Evolutionary conservation across 208 protist species (phyloP).

Genomic region (Tritrichomonas foetus): DNA sequence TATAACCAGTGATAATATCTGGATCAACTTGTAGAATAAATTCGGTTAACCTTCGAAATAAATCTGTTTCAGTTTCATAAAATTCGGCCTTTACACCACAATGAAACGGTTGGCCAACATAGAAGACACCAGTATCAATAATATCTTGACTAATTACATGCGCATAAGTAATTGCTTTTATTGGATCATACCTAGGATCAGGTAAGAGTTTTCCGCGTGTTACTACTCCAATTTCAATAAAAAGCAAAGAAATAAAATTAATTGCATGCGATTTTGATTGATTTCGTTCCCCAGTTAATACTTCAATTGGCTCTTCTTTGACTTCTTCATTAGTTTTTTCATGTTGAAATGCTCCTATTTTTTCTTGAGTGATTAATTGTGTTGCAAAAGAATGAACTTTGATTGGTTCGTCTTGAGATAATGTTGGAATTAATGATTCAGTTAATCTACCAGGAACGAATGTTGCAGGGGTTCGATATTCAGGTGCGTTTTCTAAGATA

Average conservation of each 20-base stretch:
- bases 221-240: not conserved
- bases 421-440: not conserved
- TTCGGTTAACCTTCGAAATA: not conserved
- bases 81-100: not conserved
- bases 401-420: not conserved
- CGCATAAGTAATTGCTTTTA: not conserved
- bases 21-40: not conserved
- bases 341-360: not conserved
- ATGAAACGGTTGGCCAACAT: not conserved
- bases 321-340: not conserved
- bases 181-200: not conserved
- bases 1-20: not conserved
- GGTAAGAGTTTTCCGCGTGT: not conserved
- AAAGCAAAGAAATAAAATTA: not conserved
- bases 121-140: not conserved
- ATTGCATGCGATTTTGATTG: not conserved
- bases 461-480: not conserved
- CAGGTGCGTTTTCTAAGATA: not conserved
- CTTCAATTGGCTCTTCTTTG: not conserved
- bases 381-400: not conserved
- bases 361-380: not conserved
- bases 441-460: not conserved
- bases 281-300: too few species aligned
- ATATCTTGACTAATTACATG: not conserved
- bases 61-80: not conserved